These are phyloP conservation scores for Lomentospora prolificans DNA, from an alignment of 2,329 filamentous ascomycete species.

Conservation along the genomic window DNA sequence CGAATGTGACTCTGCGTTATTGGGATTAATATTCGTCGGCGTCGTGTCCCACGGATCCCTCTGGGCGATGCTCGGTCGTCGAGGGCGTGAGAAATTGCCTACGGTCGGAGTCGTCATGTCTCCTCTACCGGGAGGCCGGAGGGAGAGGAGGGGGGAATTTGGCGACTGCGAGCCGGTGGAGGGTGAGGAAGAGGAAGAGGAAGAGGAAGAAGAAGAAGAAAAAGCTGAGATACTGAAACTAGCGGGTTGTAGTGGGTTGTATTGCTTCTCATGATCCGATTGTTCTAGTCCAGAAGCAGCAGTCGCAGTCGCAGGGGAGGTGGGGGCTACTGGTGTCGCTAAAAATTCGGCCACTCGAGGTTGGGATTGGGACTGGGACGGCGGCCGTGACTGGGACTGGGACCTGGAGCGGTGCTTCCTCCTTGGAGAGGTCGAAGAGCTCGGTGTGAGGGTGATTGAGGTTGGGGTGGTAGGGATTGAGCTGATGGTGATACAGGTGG, in stretches of 20 bases:
- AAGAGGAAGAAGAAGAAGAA: background rate
- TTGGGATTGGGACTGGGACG: background rate
- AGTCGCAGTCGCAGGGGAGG: background rate
- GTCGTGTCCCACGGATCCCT: background rate
- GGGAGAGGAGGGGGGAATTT: background rate
- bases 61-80: background rate
- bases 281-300: background rate
- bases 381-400: background rate
- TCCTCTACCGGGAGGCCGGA: background rate
- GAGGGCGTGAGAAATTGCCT: background rate
- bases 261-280: constrained; percentile 2
- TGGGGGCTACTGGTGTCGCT: background rate
- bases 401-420: background rate
- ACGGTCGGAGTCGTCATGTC: background rate
- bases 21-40: background rate
- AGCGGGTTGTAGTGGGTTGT: background rate
- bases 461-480: background rate
- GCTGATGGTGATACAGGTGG: constrained; percentile 2
- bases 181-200: background rate
- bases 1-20: background rate
- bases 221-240: background rate
- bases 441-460: background rate
- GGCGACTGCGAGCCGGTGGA: background rate
- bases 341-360: background rate
- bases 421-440: background rate